Conservation (phyloP, 495 filamentous ascomycete genomes). For the Neurospora sp. region DNA sequence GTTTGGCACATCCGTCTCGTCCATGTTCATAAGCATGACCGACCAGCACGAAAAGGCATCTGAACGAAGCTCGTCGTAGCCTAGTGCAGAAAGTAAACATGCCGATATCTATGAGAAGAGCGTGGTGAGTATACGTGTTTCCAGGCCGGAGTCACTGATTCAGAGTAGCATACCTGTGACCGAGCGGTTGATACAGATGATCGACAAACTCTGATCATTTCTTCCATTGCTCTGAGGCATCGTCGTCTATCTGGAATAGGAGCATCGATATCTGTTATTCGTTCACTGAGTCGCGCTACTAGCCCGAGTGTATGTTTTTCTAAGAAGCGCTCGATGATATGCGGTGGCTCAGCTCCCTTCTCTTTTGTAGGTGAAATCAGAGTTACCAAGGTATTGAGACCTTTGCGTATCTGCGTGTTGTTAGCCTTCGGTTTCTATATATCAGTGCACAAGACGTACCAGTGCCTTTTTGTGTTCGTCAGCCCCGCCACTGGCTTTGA, state of each 20-base stretch:
- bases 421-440: slow-evolving; percentile 8
- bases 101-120: slow-evolving; percentile 56
- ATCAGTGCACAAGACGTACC: slow-evolving; percentile 15
- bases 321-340: slow-evolving; percentile 66
- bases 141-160: background rate
- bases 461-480: slow-evolving; percentile 47
- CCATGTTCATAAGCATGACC: slow-evolving; percentile 59
- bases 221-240: slow-evolving; percentile 72
- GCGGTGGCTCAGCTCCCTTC: slow-evolving; percentile 41
- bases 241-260: slow-evolving; percentile 57
- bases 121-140: background rate
- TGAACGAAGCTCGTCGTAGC: slow-evolving; percentile 58
- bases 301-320: slow-evolving; percentile 81
- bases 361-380: slow-evolving; percentile 45
- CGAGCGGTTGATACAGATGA: slow-evolving; percentile 63
- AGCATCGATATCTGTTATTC: slow-evolving; percentile 56
- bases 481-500: slow-evolving; percentile 68
- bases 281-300: slow-evolving; percentile 69
- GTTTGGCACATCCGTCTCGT: slow-evolving; percentile 65
- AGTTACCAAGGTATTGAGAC: slow-evolving; percentile 56
- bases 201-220: slow-evolving; percentile 69
- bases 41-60: slow-evolving; percentile 78
- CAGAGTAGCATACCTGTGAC: slow-evolving; percentile 58
- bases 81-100: slow-evolving; percentile 75
- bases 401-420: slow-evolving; percentile 41